A percentile compares a stretch with the other conserved stretches of the same genome.
Evolutionary conservation across 2,329 filamentous ascomycete genomes (phyloP).

Genomic region (Akanthomyces uredinophilus): DNA sequence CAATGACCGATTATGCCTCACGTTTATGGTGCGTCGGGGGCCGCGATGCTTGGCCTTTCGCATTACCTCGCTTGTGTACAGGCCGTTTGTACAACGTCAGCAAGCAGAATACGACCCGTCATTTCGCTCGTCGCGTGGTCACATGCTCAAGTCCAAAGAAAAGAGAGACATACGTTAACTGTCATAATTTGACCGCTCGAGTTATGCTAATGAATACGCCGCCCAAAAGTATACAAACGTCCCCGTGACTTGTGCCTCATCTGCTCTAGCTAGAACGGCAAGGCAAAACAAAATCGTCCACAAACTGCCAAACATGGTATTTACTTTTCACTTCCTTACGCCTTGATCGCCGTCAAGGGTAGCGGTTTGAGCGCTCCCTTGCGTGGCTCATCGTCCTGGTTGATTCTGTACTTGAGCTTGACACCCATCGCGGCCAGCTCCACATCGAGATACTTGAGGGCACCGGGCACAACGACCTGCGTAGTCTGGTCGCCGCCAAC

Average conservation of each 20-base stretch:
- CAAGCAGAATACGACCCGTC: not conserved
- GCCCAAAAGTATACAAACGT: slow-evolving; percentile 11
- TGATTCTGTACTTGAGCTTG: slow-evolving; percentile 74
- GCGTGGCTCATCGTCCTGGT: slow-evolving; percentile 59
- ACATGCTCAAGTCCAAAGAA: not conserved
- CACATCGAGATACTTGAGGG: slow-evolving; percentile 88
- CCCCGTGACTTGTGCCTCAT: not conserved
- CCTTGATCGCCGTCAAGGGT: slow-evolving; percentile 18
- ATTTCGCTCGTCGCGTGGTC: not conserved
- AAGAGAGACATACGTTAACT: not conserved
- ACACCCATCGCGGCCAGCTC: slow-evolving; percentile 96
- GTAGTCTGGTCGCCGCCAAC: slow-evolving; percentile 87
- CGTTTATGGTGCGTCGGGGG: not conserved
- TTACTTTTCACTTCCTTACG: slow-evolving; percentile 10
- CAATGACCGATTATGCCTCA: not conserved
- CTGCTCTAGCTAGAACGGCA: not conserved
- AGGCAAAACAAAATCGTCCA: not conserved
- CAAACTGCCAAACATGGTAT: not conserved
- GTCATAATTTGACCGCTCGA: slow-evolving; percentile 8
- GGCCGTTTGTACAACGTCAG: not conserved
- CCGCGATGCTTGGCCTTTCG: not conserved
- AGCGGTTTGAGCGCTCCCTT: slow-evolving; percentile 45
- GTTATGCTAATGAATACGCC: slow-evolving; percentile 8
- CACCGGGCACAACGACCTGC: slow-evolving; percentile 85
- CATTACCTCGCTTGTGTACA: slow-evolving; percentile 6